Evolutionary conservation across 441 rosid genomes (phyloP), one percentile per base, ranked within the genome.

Genomic region (Kokia cookei): DNA sequence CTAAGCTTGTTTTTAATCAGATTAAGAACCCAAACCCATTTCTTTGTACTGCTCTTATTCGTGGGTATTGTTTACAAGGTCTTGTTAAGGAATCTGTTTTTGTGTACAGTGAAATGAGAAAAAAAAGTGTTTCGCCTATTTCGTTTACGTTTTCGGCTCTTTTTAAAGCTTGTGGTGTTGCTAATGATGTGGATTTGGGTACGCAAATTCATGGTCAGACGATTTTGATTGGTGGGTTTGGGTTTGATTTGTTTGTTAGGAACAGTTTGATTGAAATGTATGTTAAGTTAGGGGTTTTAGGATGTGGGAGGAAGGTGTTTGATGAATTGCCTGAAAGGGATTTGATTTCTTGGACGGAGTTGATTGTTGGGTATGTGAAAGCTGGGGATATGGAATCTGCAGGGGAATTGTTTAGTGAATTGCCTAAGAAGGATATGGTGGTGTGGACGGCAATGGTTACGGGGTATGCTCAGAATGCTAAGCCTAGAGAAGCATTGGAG

Each of bases 361-460:
- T 94, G 77, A 85, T 93, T 69, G 82, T 80, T 48, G 92, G 93
- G 7, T 90, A 86, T 57, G 73, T 84, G 1, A 90, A 80, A 77
- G 26, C 1, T 27, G 93, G 94, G 71, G 79, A 87, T 62, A 88
- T 90, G 97, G 82, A 71, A 2, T 79, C 85, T 45, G 98, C 98
- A 0, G 67, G 40, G 22, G 81, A 70, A 42, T 51, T 90, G 78
- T 94, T 95, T 73, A 86, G 77, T 37, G 80, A 72, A 1, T 85
- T 90, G 78, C 84, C 91, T 42, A 75, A 7, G 22, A 94, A 90
- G 82, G 97, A 91, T 60, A 81, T 77, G 86, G 90, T 94, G 65
- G 91, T 88, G 24, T 93, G 94, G 93, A 91, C 97, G 0, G 90
- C 94, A 0, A 95, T 91, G 94, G 89, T 91, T 27, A 88, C 89